Evolutionary conservation across 192 early-diverging fungal genomes (phyloP), one percentile per base, ranked within the genome.

Genomic region (Gorgonomyces haynaldii): DNA sequence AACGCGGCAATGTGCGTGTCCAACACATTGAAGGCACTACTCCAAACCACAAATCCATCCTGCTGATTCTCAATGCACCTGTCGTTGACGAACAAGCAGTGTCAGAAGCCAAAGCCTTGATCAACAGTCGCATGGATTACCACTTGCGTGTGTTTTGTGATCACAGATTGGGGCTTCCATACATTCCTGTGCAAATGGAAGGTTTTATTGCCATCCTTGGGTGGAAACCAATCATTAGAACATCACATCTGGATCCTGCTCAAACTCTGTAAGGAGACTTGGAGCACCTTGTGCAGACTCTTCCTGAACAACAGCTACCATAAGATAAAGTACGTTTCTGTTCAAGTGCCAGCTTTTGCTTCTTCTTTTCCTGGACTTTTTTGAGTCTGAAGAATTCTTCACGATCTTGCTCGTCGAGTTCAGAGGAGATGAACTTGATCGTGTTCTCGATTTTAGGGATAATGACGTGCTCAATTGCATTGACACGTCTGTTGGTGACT

Each of bases 371-470:
- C 62, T 99, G 96, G 22, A 99, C 86, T 69, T 95, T 99, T 70
- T 99, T 99, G 56, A 99, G 64, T 53, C 87, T 75, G 59, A 91
- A 99, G 61, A 99, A 99, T 60, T 99, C 96, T 62, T 99, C 96
- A 50, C 96, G 81, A 54, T 99, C 96, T 70, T 86, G 85, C 65
- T 99, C 96, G 52, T 99, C 96, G 37, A 99, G 70, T 66, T 97
- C 96, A 17, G 90, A 89, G 22, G 82, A 85, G 44, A 99, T 90
- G 57, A 89, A 90, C 52, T 82, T 83, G 60, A 99, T 95, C 15
- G 96, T 97, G 70, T 99, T 99, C 58, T 99, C 96, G 50, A 93
- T 85, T 30, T 82, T 79, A 20, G 96, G 96, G 53, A 99, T 99
- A 60, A 97, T 99, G 40, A 99, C 91, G 62, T 97, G 86, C 61